phyloP scores from a whole-genome alignment of 2,329 filamentous ascomycete species.

The Diaporthe sp. region DNA sequence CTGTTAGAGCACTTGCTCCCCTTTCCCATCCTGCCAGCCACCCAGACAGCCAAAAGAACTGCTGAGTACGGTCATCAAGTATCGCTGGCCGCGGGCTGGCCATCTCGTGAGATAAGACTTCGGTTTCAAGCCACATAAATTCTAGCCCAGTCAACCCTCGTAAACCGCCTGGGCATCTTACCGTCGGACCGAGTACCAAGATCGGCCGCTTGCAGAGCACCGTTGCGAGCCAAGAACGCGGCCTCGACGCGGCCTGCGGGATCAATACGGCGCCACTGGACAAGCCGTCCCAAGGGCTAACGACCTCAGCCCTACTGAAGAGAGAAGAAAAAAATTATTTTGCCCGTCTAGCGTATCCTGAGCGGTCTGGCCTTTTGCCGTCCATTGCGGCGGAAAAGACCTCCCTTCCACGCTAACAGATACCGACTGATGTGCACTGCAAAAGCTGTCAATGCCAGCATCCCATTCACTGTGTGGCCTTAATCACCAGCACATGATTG shows the following conservation, averaged over 20 bases:
- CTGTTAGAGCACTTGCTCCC: conserved; percentile 11
- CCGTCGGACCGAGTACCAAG: not conserved
- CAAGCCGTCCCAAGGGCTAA: conserved; percentile 1
- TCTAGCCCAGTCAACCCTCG: not conserved
- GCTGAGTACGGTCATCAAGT: not conserved
- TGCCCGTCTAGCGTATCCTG: not conserved
- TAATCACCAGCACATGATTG: not conserved
- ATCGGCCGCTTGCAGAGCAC: conserved; percentile 5
- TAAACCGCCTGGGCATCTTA: not conserved
- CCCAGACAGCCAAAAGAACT: not conserved
- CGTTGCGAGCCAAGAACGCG: conserved; percentile 8
- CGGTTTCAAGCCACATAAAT: not conserved
- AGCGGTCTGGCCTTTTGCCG: not conserved
- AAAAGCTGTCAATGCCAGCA: not conserved
- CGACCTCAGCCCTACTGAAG: not conserved
- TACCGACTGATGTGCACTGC: not conserved
- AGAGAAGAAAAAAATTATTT: not conserved
- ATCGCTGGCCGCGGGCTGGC: not conserved
- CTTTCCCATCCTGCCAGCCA: not conserved
- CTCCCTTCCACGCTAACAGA: not conserved
- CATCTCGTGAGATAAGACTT: not conserved
- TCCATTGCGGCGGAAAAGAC: not conserved
- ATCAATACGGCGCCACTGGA: not conserved
- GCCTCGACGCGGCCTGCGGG: not conserved
- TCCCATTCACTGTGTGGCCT: not conserved